phyloP scores from a whole-genome alignment of 2,329 filamentous ascomycete genomes.

The Alternaria ventricosa region DNA sequence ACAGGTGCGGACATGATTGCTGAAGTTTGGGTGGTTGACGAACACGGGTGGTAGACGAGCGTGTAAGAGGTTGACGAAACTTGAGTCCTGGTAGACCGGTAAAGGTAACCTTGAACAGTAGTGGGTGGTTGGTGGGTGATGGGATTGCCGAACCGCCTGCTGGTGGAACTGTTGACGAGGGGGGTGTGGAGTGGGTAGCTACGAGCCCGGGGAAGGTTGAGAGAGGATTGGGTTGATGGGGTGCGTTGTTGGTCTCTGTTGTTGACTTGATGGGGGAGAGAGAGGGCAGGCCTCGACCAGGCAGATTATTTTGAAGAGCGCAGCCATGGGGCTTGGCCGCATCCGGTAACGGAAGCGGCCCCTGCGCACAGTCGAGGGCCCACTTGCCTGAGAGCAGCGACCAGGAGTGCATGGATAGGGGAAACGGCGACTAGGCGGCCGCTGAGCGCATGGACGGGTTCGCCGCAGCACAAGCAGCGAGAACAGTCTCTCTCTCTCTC shows the following conservation, averaged over 20 bases:
- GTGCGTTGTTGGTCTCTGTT: conserved; percentile 34
- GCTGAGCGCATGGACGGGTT: background rate
- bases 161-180: conserved; percentile 60
- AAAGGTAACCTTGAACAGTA: conserved; percentile 50
- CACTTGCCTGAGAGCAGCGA: conserved; percentile 24
- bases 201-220: conserved; percentile 50
- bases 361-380: conserved; percentile 25
- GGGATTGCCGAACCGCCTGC: conserved; percentile 55
- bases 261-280: conserved; percentile 43
- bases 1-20: conserved; percentile 83
- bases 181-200: conserved; percentile 60
- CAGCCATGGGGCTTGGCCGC: conserved; percentile 31
- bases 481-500: background rate
- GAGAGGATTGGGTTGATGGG: conserved; percentile 41
- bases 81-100: conserved; percentile 52
- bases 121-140: conserved; percentile 36
- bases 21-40: conserved; percentile 59
- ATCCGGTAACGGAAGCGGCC: conserved; percentile 36
- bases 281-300: conserved; percentile 27
- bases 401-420: conserved; percentile 16
- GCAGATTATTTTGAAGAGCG: conserved; percentile 23
- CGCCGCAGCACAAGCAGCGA: background rate
- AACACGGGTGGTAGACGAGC: conserved; percentile 56
- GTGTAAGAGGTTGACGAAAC: conserved; percentile 51
- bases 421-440: conserved; percentile 6